Percentiles rank a stretch among this genome's conserved stretches.
Evolutionary conservation across 257 asterid genomes (phyloP).

Genomic region (Handroanthus guayacan): DNA sequence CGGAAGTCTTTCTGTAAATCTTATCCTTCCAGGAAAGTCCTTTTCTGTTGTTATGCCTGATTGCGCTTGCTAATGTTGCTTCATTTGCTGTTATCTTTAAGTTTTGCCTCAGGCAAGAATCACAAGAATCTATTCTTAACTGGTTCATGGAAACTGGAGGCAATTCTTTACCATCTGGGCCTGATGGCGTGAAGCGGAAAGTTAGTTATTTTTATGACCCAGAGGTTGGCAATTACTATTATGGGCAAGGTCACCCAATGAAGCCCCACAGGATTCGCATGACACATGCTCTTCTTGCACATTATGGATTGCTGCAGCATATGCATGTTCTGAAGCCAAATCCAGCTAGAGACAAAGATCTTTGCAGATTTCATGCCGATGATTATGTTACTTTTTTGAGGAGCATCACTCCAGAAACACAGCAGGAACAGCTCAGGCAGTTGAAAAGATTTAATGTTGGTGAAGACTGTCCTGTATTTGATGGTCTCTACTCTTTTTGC

Average conservation of each 20-base stretch:
- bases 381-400: slow-evolving; percentile 62
- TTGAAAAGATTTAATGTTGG: slow-evolving; percentile 70
- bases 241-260: slow-evolving; percentile 76
- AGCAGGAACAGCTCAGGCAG: slow-evolving; percentile 69
- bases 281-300: slow-evolving; percentile 72
- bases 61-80: slow-evolving; percentile 13
- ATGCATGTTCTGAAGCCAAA: slow-evolving; percentile 71
- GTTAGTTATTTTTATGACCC: slow-evolving; percentile 70
- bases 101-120: not conserved
- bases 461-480: slow-evolving; percentile 69
- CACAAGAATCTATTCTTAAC: not conserved
- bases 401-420: slow-evolving; percentile 69
- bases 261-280: slow-evolving; percentile 72
- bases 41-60: not conserved
- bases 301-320: slow-evolving; percentile 64
- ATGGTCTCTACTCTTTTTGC: slow-evolving; percentile 65
- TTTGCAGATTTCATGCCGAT: slow-evolving; percentile 64
- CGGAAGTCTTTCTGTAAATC: not conserved
- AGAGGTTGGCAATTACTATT: slow-evolving; percentile 67
- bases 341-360: slow-evolving; percentile 73
- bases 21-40: not conserved
- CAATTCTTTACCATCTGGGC: slow-evolving; percentile 57
- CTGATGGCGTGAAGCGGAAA: slow-evolving; percentile 72
- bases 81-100: slow-evolving; percentile 25
- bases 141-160: slow-evolving; percentile 57